Evolutionary conservation across 2,329 filamentous ascomycete genomes (phyloP), one percentile per base, ranked within the genome.

Genomic region (Claviceps sorghi): DNA sequence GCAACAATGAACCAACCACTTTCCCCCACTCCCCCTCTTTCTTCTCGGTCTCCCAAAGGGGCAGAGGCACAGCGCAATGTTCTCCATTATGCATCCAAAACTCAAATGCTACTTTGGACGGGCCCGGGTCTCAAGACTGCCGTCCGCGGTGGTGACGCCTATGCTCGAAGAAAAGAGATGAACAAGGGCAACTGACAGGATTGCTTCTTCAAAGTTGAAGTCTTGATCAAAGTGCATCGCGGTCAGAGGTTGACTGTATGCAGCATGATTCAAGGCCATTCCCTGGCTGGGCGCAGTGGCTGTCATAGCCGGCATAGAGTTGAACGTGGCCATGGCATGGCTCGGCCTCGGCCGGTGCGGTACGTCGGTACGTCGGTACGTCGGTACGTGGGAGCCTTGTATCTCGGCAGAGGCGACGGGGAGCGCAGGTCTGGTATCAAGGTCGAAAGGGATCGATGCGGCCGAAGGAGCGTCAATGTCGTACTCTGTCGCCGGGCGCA

Each of bases 251-350:
- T 68, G 64, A 49, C 66, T 67, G 19, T 34, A 49, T 44, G 61
- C 60, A 41, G 59, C 61, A 57, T 66, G 64, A 56, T 70, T 72
- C 64, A 79, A 64, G 56, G 65, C 66, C 65, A 78, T 71, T 57
- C 66, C 61, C 58, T 77, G 73, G 62, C 64, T 67, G 56, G 68
- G 64, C 49, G 70, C 67, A 59, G 69, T 63, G 64, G 71, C 66
- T 58, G 70, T 65, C 62, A 76, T 70, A 61, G 68, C 70, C 67
- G 73, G 68, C 69, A 79, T 75, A 63, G 75, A 70, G 66, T 77
- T 79, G 70, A 73, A 80, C 61, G 71, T 70, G 58, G 76, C 74
- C 78, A 80, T 80, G 62, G 70, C 75, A 77, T 77, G 59, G 62
- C 65, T 63, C 56, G 61, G 60, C 58, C 58, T 59, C 60, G 3